Conservation (phyloP, 495 filamentous ascomycete genomes). For the Umbilicaria muhlenbergii region DNA sequence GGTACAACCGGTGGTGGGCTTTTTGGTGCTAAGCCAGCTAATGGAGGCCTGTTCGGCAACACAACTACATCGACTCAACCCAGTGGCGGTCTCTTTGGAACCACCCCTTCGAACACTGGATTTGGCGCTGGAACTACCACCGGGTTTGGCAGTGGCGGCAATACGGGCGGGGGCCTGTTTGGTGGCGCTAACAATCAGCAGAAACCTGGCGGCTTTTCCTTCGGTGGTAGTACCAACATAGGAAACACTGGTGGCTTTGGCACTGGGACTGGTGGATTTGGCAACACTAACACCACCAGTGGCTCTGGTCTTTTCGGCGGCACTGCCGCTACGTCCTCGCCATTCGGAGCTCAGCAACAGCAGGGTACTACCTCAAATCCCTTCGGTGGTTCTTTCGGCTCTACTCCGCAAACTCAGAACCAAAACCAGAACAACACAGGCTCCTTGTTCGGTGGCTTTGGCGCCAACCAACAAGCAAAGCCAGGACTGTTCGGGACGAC, state of each 20-base stretch:
- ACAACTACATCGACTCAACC: constrained; percentile 17
- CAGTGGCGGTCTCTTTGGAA: constrained; percentile 36
- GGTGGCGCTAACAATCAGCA: constrained; percentile 25
- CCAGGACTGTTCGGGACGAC: constrained; percentile 32
- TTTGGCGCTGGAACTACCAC: constrained; percentile 22
- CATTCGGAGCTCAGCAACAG: constrained; percentile 21
- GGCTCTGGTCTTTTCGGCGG: constrained; percentile 14
- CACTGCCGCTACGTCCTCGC: constrained; percentile 4
- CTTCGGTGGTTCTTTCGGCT: constrained; percentile 29
- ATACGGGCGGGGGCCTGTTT: constrained; percentile 25
- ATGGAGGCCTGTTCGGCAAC: constrained; percentile 36
- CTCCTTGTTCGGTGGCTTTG: constrained; percentile 17
- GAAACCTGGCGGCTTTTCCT: constrained; percentile 26
- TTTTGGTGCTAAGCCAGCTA: constrained; percentile 22
- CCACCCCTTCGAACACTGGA: constrained; percentile 12
- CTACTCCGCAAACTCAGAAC: constrained; percentile 20
- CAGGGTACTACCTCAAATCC: constrained; percentile 16
- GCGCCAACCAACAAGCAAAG: constrained; percentile 22
- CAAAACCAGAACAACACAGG: constrained; percentile 25
- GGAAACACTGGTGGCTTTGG: constrained; percentile 43
- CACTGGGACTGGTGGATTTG: constrained; percentile 13
- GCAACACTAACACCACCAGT: constrained; percentile 18
- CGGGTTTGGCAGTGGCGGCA: background rate
- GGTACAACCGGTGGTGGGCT: constrained; percentile 17
- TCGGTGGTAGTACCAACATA: constrained; percentile 22